These are phyloP conservation scores for Geotrichum carabidarum DNA, from an alignment of 1,139 yeast genomes.

Conservation along the genomic window DNA sequence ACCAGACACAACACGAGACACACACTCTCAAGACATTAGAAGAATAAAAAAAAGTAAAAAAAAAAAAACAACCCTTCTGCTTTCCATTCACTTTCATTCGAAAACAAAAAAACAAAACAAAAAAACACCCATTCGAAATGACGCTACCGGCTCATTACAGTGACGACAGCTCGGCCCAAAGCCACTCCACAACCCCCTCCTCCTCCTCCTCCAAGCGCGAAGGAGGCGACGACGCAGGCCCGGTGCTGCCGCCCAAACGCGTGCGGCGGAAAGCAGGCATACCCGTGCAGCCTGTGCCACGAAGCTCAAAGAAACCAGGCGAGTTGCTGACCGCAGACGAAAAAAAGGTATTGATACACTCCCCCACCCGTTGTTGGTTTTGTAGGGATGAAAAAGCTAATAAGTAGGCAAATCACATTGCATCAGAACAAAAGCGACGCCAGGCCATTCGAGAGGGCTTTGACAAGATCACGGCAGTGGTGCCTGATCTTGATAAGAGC, in stretches of 20 bases:
- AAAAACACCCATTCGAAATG: no score
- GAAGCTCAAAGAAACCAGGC: slow-evolving; percentile 28
- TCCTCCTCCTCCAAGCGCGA: slow-evolving; percentile 1
- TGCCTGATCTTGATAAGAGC: slow-evolving; percentile 39
- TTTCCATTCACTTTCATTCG: no score
- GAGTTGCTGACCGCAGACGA: slow-evolving; percentile 32
- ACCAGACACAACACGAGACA: no score
- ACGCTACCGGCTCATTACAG: no score
- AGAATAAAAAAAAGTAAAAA: no score
- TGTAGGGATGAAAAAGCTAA: not conserved
- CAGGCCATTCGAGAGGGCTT: slow-evolving; percentile 47
- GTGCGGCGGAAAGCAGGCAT: slow-evolving; percentile 20
- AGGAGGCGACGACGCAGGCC: not conserved
- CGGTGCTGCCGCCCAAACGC: slow-evolving; percentile 22
- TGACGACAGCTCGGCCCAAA: no score
- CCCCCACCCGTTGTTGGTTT: not conserved
- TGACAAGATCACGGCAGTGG: slow-evolving; percentile 40
- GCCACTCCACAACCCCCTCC: no score
- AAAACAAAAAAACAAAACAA: no score
- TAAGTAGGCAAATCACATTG: slow-evolving; percentile 42
- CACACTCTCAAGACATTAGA: no score
- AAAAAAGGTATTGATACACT: slow-evolving; percentile 24
- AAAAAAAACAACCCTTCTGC: no score
- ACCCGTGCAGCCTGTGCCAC: slow-evolving; percentile 23
- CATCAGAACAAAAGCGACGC: slow-evolving; percentile 48